Conservation (phyloP, 164 flowering plant genomes). For the Magnolia officinalis region DNA sequence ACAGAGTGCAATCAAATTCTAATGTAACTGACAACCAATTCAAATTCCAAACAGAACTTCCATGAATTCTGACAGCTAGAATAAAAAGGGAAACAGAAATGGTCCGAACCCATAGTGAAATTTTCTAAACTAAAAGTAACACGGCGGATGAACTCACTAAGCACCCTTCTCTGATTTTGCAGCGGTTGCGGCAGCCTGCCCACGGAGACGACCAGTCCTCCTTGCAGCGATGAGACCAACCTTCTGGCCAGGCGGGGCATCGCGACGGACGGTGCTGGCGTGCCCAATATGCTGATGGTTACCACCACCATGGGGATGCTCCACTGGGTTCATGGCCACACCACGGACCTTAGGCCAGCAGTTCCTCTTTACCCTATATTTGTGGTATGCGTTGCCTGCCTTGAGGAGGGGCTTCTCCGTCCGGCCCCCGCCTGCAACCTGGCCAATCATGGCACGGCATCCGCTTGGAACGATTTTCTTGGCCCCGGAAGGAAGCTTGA, state of each 20-base stretch:
- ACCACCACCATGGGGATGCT: constrained; percentile 69
- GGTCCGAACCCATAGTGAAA: too few species aligned
- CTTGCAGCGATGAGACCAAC: constrained; percentile 60
- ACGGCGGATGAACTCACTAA: background rate
- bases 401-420: constrained; percentile 52
- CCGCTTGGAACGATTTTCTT: constrained; percentile 54
- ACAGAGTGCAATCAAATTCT: too few species aligned
- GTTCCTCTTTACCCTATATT: constrained; percentile 54
- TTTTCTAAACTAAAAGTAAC: too few species aligned
- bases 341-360: constrained; percentile 70
- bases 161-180: constrained; percentile 36
- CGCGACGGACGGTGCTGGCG: constrained; percentile 53
- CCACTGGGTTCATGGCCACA: constrained; percentile 67
- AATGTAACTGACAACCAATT: too few species aligned
- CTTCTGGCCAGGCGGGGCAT: constrained; percentile 59
- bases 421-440: constrained; percentile 59
- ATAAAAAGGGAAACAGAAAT: too few species aligned
- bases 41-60: too few species aligned
- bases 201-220: constrained; percentile 51
- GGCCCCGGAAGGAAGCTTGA: constrained; percentile 54
- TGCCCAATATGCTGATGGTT: constrained; percentile 62
- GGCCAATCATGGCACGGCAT: constrained; percentile 57
- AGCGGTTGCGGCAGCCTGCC: constrained; percentile 56
- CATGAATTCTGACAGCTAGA: too few species aligned
- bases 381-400: constrained; percentile 61